Evolutionary conservation across 192 early-diverging fungal species (phyloP).

Genomic region (Backusella westeae): DNA sequence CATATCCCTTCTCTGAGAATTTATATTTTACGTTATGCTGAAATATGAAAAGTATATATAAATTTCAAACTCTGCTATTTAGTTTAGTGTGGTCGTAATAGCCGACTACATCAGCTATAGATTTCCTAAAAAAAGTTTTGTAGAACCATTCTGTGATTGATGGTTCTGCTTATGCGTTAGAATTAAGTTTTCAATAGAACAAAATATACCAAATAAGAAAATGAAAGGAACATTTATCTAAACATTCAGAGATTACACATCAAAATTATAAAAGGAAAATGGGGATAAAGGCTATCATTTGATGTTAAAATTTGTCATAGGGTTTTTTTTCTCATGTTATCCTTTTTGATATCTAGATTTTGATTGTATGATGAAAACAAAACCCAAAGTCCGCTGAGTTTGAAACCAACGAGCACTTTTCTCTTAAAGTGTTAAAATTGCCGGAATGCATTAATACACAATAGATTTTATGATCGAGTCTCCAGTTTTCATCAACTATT

Average conservation of each 20-base stretch:
- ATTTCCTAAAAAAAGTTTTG: background rate
- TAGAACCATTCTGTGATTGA: background rate
- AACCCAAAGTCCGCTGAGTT: background rate
- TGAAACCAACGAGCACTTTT: background rate
- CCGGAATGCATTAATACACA: background rate
- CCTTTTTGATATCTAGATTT: background rate
- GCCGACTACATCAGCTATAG: background rate
- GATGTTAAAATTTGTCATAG: background rate
- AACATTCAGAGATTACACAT: background rate
- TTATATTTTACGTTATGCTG: background rate
- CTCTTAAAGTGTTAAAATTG: background rate
- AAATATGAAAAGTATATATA: slow-evolving; percentile 1
- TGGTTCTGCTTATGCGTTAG: background rate
- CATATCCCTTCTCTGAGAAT: background rate
- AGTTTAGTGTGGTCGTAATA: background rate
- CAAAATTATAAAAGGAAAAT: background rate
- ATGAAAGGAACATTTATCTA: background rate
- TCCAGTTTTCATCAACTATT: background rate
- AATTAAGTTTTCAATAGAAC: slow-evolving; percentile 7
- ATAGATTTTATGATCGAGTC: background rate
- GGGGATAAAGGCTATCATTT: background rate
- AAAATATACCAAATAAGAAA: background rate
- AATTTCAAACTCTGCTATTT: slow-evolving; percentile 5
- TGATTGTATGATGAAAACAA: background rate
- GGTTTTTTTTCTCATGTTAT: background rate